Conservation (phyloP, 768 basidiomycete genomes). For the Arthromyces matolae region DNA sequence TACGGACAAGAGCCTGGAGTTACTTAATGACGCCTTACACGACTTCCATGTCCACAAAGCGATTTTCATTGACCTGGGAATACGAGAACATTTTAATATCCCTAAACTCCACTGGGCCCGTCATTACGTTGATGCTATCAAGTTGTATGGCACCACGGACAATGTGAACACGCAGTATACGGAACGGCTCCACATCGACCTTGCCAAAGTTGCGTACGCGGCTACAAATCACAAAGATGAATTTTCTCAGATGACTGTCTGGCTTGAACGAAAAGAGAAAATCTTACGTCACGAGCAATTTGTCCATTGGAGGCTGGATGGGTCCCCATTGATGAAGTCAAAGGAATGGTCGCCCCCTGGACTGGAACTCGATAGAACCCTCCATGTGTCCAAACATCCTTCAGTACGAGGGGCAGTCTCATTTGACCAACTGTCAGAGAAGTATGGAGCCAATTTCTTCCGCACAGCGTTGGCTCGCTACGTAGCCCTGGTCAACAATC, state of each 20-base stretch:
- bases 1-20: slow-evolving; percentile 22
- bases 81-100: slow-evolving; percentile 34
- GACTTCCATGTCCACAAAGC: slow-evolving; percentile 35
- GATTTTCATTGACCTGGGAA: slow-evolving; percentile 31
- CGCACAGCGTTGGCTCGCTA: slow-evolving; percentile 21
- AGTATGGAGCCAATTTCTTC: slow-evolving; percentile 26
- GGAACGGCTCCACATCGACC: too few relatives aligned
- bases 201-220: slow-evolving; percentile 33
- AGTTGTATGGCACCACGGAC: slow-evolving; percentile 31
- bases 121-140: slow-evolving; percentile 35
- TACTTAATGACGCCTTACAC: slow-evolving; percentile 23
- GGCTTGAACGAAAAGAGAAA: slow-evolving; percentile 33
- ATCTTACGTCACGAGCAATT: slow-evolving; percentile 20
- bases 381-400: slow-evolving; percentile 24
- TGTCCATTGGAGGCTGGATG: slow-evolving; percentile 20
- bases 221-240: slow-evolving; percentile 35
- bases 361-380: slow-evolving; percentile 6
- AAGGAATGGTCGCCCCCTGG: slow-evolving; percentile 4
- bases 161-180: slow-evolving; percentile 42
- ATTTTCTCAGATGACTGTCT: slow-evolving; percentile 34
- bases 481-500: slow-evolving; percentile 17
- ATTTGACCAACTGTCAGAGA: slow-evolving; percentile 10
- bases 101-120: too few relatives aligned
- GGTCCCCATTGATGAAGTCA: neutral
- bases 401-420: slow-evolving; percentile 8